Evolutionary conservation across 352 stramenopile genomes (phyloP), one percentile per base, ranked within the genome.

Genomic region (Phytophthora lateralis): DNA sequence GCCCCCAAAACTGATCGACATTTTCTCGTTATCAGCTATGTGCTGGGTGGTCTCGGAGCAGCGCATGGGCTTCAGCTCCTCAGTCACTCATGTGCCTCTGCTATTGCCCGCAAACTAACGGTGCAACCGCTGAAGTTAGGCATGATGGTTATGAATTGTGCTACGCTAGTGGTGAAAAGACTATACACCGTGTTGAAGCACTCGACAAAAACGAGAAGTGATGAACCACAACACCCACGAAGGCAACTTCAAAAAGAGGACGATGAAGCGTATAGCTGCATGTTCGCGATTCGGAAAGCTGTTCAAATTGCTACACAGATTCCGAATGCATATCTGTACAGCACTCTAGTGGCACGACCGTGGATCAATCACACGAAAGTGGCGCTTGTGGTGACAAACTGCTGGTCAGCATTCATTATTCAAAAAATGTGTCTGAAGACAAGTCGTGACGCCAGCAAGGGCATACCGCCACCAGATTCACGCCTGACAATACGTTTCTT

Each of bases 341-440:
- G 80, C 37, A 43, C 66, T 0, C 49, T 76, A 0, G 67, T 89
- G 10, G 63, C 77, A 0, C 67, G 67, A 14, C 49, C 66, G 11
- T 86, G 75, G 76, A 72, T 86, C 44, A 89, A 89, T 39, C 67
- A 76, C 39, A 21, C 71, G 4, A 82, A 70, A 2, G 77, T 88
- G 14, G 47, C 17, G 6, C 26, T 86, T 24, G 62, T 80, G 12
- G 69, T 79, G n/a, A 18, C 59, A 26, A 86, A 79, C 27, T 78
- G 62, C 42, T 78, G 71, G 61, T 55, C 39, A 4, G 67, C 65
- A 0, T 78, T 69, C 26, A 32, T 63, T 14, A 60, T 66, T 8
- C 48, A 69, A 9, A 18, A 30, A 15, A 49, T 63, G 27, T 17
- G 56, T 15, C 15, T 52, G 17, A 55, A 57, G 7, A 44, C 5